Base-by-base conservation (phyloP, 345 rosid genomes). In the Durio zibethinus region DNA sequence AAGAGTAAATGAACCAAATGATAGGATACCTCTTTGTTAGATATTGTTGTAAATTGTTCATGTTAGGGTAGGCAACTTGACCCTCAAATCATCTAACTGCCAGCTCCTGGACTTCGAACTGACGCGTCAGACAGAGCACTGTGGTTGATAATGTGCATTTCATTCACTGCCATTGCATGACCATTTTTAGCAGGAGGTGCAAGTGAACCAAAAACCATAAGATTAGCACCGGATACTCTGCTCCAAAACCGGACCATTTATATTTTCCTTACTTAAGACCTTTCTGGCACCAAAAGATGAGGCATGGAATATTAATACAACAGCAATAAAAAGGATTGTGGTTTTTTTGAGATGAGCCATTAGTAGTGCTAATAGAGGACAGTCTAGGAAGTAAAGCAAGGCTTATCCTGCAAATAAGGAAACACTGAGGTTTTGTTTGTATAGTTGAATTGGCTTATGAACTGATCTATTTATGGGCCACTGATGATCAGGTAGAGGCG, bases 311-410 rank as follows among this genome's bases (percentile, higher is more conserved):
- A 21, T 5, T 21, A 54, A 21, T 54, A 52, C n/a, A n/a, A n/a
- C n/a, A n/a, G n/a, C n/a, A n/a, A n/a, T n/a, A n/a, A n/a, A n/a
- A n/a, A n/a, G n/a, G n/a, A n/a, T n/a, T n/a, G n/a, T 23, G 72
- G 1, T 42, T 42, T 23, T 67, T 52, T 67, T 67, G 72, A 67
- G 42, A 45, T 14, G 54, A 67, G 54, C 54, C 73, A 68, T 68
- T 43, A 2, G 15, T 36, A 43, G 6, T 68, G 56, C 14, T 23
- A 18, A 64, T 1, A 35, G 20, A 35, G 11, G 4, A 21, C 4
- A 56, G 64, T 4, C 20, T 12, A 27, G n/a, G 38, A n/a, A n/a
- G n/a, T n/a, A n/a, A 21, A 65, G 48, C 1, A 10, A 38, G 40
- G 29, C 48, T 38, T 38, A 38, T 38, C 9, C 4, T 20, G 27